Percentiles rank a stretch among this genome's conserved stretches.
Evolutionary conservation across 768 basidiomycete genomes (phyloP).

Genomic region (Naematelia aurantialba): DNA sequence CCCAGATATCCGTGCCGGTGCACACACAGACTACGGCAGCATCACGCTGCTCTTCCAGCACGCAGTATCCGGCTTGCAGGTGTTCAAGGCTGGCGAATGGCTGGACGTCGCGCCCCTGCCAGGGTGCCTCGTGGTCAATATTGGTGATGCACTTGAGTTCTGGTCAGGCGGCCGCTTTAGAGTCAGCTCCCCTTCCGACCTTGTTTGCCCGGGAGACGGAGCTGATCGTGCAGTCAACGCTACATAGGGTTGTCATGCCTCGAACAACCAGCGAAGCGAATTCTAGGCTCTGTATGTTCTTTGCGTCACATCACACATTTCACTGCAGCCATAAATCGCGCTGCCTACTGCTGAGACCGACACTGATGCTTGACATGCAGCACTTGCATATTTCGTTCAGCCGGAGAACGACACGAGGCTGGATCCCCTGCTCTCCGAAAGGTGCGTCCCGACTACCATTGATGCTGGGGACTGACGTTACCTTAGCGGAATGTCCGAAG

Average conservation of each 20-base stretch:
- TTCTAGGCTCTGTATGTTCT: slow-evolving; percentile 22
- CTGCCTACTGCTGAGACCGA: background rate
- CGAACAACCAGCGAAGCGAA: slow-evolving; percentile 10
- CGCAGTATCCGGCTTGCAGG: slow-evolving; percentile 33
- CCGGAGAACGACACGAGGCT: slow-evolving; percentile 22
- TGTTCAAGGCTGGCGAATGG: slow-evolving; percentile 24
- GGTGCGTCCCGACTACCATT: background rate
- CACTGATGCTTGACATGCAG: background rate
- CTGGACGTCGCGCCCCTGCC: slow-evolving; percentile 26
- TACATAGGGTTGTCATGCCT: slow-evolving; percentile 34
- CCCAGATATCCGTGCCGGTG: slow-evolving; percentile 31
- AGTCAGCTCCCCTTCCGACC: background rate
- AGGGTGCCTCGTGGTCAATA: slow-evolving; percentile 22
- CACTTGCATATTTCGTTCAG: slow-evolving; percentile 38
- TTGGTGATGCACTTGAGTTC: slow-evolving; percentile 29
- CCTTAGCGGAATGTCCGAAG: background rate
- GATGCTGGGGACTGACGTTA: background rate
- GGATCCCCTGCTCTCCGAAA: slow-evolving; percentile 1
- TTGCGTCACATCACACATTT: background rate
- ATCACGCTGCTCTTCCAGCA: slow-evolving; percentile 36
- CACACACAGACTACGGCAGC: slow-evolving; percentile 36
- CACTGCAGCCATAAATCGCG: background rate
- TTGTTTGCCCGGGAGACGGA: slow-evolving; percentile 4
- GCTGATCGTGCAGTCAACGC: slow-evolving; percentile 17
- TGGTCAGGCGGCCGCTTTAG: slow-evolving; percentile 5